Evolutionary conservation across 257 asterid species (phyloP), one percentile per base, ranked within the genome.

Genomic region (Ajuga chamaepitys): DNA sequence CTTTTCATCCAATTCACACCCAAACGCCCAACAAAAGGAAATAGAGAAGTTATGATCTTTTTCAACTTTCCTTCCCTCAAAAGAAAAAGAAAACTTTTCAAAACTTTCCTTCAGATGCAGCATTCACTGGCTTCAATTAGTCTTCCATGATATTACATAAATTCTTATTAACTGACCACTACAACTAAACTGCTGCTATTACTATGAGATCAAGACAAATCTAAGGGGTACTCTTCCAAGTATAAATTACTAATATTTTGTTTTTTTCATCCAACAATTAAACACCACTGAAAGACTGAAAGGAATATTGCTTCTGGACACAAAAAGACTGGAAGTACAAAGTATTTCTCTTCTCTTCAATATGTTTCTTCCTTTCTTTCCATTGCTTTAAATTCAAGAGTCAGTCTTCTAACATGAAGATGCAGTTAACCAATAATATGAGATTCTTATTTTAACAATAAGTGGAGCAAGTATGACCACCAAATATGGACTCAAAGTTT

Each of bases 61-160:
- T 34, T 46, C 46, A 2, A 14, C 34, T n/a, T n/a, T n/a, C n/a
- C n/a, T n/a, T n/a, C n/a, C n/a, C n/a, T n/a, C n/a, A n/a, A n/a
- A n/a, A n/a, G n/a, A n/a, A n/a, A n/a, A n/a, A n/a, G n/a, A n/a
- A n/a, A n/a, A n/a, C n/a, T n/a, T n/a, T n/a, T n/a, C n/a, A n/a
- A n/a, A n/a, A n/a, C 34, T 32, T 7, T 1, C 16, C 9, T 28
- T 53, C 20, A 14, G 65, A 34, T 38, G 32, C 4, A 13, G 22
- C 22, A 66, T 53, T 53, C 71, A 40, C 45, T 26, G 9, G n/a
- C 18, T 66, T 53, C 68, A 66, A 66, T 44, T 38, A 12, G 24
- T 14, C 26, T 42, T 45, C 28, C 57, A 26, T 44, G 45, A 44
- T 54, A 53, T 24, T 20, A 52, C 53, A 38, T 22, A 22, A 12